These are phyloP conservation scores for Candida lessepsii DNA, from an alignment of 805 yeast species.

Conservation along the genomic window DNA sequence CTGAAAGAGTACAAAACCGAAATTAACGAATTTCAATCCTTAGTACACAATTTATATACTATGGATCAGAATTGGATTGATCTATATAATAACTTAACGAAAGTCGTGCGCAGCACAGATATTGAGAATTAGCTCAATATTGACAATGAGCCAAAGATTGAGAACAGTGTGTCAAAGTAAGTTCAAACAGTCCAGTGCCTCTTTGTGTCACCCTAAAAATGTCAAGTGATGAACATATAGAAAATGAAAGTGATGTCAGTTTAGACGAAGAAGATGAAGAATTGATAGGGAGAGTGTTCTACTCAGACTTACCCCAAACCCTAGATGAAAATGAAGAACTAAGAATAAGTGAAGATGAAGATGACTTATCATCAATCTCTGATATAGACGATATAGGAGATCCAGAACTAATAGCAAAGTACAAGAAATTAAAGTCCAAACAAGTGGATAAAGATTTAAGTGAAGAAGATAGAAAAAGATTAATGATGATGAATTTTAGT, in stretches of 20 bases:
- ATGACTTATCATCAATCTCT: slow-evolving; percentile 11
- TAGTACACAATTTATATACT: background rate
- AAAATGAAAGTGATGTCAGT: slow-evolving; percentile 33
- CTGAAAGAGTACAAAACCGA: background rate
- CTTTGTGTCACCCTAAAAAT: no score
- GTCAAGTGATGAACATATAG: background rate
- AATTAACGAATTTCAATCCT: background rate
- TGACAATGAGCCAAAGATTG: no score
- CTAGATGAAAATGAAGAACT: slow-evolving; percentile 19
- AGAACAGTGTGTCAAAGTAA: no score
- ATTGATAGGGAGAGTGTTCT: slow-evolving; percentile 43
- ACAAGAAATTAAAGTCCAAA: slow-evolving; percentile 30
- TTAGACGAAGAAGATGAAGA: slow-evolving; percentile 47
- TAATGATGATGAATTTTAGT: slow-evolving; percentile 70
- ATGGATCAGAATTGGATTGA: slow-evolving; percentile 6
- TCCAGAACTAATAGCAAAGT: slow-evolving; percentile 32
- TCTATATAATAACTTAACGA: background rate
- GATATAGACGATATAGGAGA: slow-evolving; percentile 29
- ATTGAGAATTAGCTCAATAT: background rate
- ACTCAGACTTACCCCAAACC: slow-evolving; percentile 18
- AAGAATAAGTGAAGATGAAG: slow-evolving; percentile 24
- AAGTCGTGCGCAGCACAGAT: background rate
- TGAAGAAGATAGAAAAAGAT: slow-evolving; percentile 56
- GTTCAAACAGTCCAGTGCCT: no score
- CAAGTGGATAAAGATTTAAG: slow-evolving; percentile 25